Evolutionary conservation across 208 protist species (phyloP), one percentile per base, ranked within the genome.

Genomic region (Acanthamoeba healyi): DNA sequence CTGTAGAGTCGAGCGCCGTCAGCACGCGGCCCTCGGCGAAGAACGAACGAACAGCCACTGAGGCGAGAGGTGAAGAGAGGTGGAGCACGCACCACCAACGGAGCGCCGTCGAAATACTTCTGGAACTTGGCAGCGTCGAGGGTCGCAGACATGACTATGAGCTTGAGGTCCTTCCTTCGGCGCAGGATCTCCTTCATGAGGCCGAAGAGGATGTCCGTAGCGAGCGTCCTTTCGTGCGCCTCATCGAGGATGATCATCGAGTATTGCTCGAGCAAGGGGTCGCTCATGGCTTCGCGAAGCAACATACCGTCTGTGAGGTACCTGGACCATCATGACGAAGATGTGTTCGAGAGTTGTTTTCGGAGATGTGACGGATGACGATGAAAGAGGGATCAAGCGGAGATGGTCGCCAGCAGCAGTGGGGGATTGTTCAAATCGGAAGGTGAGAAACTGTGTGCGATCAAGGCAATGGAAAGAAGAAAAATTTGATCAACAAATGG

Each of bases 211-310:
- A 98, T 95, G 95, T 98, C 98, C 0, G 97, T 98, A 14, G 94
- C 46, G 15, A 99, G 92, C 12, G 99, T 99, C 54, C 99, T 97
- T 97, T 99, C 99, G 97, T 99, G 99, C n/a, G 98, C 98, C 95
- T 99, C 98, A 95, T 99, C 98, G 6, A 99, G 93, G 17, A 99
- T 97, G 34, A 99, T 97, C 24, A 96, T 94, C 29, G 84, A 86
- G 87, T 99, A 99, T 42, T 95, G 81, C 40, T 95, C 77, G 19
- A 99, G 94, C 10, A 95, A 17, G 14, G 98, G 97, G 63, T 99
- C 98, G 4, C 32, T 92, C 97, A 98, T 97, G 24, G 96, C 95
- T 94, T 99, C 98, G 34, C 98, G 87, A 17, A 99, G 93, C 0
- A 99, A 93, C 96, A 99, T 98, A 97, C 97, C 98, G 93, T 98